A percentile compares a stretch with the other conserved stretches of the same genome.
These are phyloP conservation scores for Acorus gramineus DNA, from an alignment of 106 monocot genomes.

Conservation along the genomic window DNA sequence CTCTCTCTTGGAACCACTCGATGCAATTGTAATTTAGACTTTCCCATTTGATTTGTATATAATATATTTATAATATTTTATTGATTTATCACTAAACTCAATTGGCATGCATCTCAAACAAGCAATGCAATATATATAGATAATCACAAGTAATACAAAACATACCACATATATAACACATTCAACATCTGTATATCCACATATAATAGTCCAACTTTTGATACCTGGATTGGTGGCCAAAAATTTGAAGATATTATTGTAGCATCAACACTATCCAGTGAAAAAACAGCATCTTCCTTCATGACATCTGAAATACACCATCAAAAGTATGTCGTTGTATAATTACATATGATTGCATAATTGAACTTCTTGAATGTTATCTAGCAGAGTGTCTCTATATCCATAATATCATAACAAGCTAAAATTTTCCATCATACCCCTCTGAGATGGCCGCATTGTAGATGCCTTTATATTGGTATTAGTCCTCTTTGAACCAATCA, in stretches of 20 bases:
- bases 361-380: no score
- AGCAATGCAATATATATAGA: no score
- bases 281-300: constrained; percentile 26
- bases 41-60: no score
- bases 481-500: constrained; percentile 93
- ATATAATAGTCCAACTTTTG: background rate
- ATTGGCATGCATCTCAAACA: no score
- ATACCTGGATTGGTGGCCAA: constrained; percentile 97
- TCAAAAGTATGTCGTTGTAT: background rate
- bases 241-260: constrained; percentile 93
- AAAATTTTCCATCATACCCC: constrained; percentile 31
- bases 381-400: background rate
- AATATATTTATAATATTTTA: no score
- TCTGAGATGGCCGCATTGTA: constrained; percentile 23
- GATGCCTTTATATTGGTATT: constrained; percentile 94
- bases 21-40: no score
- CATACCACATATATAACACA: no score
- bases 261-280: constrained; percentile 71
- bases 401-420: background rate
- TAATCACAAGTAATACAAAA: no score
- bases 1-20: no score
- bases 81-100: no score
- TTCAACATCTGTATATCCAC: no score
- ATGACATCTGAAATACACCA: constrained; percentile 24
- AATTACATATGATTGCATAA: no score